Conservation (phyloP, 2,329 filamentous ascomycete species). For the Epichloe brachyelytri region DNA sequence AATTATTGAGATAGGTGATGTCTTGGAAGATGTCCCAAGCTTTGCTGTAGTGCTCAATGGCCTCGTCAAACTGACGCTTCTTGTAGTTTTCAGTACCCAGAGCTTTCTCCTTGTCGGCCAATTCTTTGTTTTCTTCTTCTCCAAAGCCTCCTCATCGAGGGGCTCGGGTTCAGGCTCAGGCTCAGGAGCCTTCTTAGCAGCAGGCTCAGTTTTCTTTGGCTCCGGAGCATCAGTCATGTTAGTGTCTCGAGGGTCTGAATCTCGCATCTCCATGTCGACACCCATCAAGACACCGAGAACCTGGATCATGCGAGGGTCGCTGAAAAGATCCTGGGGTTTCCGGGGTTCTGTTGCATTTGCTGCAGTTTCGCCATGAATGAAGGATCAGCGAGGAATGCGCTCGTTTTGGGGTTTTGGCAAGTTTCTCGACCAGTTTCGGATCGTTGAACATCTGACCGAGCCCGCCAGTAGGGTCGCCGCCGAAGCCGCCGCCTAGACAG, state of each 20-base stretch:
- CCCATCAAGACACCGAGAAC: slow-evolving; percentile 90
- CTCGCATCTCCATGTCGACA: slow-evolving; percentile 62
- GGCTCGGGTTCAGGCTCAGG: slow-evolving; percentile 45
- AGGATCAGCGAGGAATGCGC: slow-evolving; percentile 63
- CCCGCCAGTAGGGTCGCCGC: slow-evolving; percentile 56
- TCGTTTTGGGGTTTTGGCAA: slow-evolving; percentile 93
- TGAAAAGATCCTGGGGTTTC: slow-evolving; percentile 64
- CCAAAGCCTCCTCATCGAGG: slow-evolving; percentile 69
- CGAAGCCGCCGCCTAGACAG: slow-evolving; percentile 14
- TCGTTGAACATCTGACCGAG: slow-evolving; percentile 93
- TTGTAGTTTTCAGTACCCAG: slow-evolving; percentile 93
- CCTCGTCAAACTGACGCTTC: slow-evolving; percentile 92
- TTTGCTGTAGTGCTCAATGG: slow-evolving; percentile 86
- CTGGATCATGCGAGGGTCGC: slow-evolving; percentile 83
- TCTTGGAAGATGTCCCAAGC: slow-evolving; percentile 94
- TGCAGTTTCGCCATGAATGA: slow-evolving; percentile 87
- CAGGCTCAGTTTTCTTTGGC: slow-evolving; percentile 28
- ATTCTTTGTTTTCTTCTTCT: slow-evolving; percentile 85
- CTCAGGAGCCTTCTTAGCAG: slow-evolving; percentile 41
- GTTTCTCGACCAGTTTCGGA: slow-evolving; percentile 77
- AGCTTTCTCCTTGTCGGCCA: slow-evolving; percentile 88
- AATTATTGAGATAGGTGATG: slow-evolving; percentile 94
- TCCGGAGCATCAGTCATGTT: slow-evolving; percentile 59
- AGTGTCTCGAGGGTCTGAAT: slow-evolving; percentile 40
- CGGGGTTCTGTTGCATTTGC: slow-evolving; percentile 67